A percentile compares a stretch with the other conserved stretches of the same genome.
Evolutionary conservation across 805 yeast species (phyloP).

Genomic region (Pichia nanzhaoensis): DNA sequence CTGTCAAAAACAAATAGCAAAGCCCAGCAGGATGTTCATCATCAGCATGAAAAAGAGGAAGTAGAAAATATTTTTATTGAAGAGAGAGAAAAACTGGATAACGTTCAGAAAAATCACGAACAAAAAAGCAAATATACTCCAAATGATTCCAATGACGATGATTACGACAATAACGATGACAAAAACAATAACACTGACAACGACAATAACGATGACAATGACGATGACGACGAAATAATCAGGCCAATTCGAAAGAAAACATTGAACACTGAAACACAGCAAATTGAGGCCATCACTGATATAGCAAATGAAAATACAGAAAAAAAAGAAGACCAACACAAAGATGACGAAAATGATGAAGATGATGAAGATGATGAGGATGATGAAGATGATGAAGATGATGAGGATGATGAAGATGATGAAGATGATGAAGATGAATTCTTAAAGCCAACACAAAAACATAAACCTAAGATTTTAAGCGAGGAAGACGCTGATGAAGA

Average conservation of each 20-base stretch:
- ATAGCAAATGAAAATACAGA: not conserved
- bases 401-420: conserved; percentile 9
- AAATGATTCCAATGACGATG: not conserved
- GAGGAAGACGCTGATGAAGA: not conserved
- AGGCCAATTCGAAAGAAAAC: not conserved
- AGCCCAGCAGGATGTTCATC: too few relatives aligned
- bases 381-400: conserved; percentile 1
- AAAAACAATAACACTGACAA: not conserved
- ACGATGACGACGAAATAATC: not conserved
- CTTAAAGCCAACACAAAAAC: not conserved
- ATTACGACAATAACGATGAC: not conserved
- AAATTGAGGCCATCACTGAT: too few relatives aligned
- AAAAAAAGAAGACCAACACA: not conserved
- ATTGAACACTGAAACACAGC: too few relatives aligned
- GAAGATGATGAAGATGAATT: not conserved
- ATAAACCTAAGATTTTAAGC: not conserved
- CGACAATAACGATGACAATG: not conserved
- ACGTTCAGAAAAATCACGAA: not conserved
- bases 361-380: not conserved
- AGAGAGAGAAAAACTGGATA: not conserved
- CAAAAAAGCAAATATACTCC: not conserved
- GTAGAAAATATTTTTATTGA: not conserved
- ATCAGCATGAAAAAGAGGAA: not conserved
- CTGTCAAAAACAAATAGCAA: not conserved
- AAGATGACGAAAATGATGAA: not conserved